Evolutionary conservation across 169 alveolate genomes (phyloP), one percentile per base, ranked within the genome.

Genomic region (Miamiensis avidus): DNA sequence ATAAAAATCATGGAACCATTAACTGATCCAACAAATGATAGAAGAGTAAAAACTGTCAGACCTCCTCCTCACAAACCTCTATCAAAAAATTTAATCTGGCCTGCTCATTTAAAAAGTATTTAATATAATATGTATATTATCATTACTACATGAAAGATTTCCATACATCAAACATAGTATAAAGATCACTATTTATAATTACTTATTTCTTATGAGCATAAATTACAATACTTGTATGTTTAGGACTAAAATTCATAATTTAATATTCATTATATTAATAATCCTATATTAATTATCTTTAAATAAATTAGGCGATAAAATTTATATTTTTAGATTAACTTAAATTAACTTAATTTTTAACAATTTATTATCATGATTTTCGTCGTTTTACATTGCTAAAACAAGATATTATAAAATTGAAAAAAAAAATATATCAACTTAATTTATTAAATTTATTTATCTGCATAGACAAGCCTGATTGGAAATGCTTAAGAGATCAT

Each of bases 11-110:
- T 92, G 95, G 95, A 92, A 78, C 33, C 89, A 64, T 65, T 92
- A 65, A 64, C 34, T 28, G 95, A 89, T 76, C 95, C 95, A n/a
- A 29, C 34, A 16, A 34, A 85, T 65, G 93, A 92, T 69, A 78
- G 94, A 78, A 74, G 28, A 16, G 88, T 89, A 74, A 87, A 85
- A 65, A 82, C 83, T 0, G 85, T 89, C 1, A 89, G 81, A 31
- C 91, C 95, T 16, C 93, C 94, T 15, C 95, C 94, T 64, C 92
- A 89, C 34, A 74, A 82, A 49, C 94, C 94, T 31, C 78, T 92
- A 27, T 32, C 89, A 1, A 31, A 75, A 29, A 65, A 89, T 27
- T 28, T 78, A 25, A 88, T 92, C 82, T 89, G 82, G 85, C 91
- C 91, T 29, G 88, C 65, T 0, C 65, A 78, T 31, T 64, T 81